Conservation (phyloP, 148 eudicot species). For the Beta vulgaris region DNA sequence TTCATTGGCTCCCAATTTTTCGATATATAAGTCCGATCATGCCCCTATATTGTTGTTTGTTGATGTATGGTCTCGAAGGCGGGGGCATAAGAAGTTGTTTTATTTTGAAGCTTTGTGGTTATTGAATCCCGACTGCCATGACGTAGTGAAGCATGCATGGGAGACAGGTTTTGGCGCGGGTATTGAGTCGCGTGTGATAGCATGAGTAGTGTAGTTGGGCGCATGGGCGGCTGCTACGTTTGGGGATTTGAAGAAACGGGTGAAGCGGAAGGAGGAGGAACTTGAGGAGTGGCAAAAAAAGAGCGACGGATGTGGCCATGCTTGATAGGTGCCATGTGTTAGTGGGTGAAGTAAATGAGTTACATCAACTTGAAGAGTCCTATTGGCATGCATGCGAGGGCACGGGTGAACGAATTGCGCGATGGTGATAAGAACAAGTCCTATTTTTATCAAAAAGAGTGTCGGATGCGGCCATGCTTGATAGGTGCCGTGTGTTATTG, state of each 20-base stretch:
- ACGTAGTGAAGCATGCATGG: neutral
- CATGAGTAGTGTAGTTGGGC: fast-evolving
- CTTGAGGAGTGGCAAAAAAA: neutral
- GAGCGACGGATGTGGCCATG: no score
- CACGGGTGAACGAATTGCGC: no score
- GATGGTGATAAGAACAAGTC: no score
- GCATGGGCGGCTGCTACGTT: neutral
- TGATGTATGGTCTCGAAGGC: fast-evolving
- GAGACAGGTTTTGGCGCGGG: neutral
- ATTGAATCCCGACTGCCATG: neutral
- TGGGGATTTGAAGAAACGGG: neutral
- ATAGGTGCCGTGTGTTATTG: neutral
- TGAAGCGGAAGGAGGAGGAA: neutral
- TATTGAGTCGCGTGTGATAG: no score
- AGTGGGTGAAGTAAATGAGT: no score
- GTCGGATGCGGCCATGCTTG: neutral
- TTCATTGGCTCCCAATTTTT: neutral
- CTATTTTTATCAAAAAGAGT: no score
- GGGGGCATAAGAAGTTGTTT: neutral
- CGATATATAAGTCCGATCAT: neutral
- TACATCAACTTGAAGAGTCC: no score
- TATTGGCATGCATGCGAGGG: neutral
- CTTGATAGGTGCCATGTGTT: no score
- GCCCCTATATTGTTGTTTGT: neutral
- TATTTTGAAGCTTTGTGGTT: neutral